phyloP scores from a whole-genome alignment of 495 filamentous ascomycete species.

The Lasiosphaeris hirsuta region DNA sequence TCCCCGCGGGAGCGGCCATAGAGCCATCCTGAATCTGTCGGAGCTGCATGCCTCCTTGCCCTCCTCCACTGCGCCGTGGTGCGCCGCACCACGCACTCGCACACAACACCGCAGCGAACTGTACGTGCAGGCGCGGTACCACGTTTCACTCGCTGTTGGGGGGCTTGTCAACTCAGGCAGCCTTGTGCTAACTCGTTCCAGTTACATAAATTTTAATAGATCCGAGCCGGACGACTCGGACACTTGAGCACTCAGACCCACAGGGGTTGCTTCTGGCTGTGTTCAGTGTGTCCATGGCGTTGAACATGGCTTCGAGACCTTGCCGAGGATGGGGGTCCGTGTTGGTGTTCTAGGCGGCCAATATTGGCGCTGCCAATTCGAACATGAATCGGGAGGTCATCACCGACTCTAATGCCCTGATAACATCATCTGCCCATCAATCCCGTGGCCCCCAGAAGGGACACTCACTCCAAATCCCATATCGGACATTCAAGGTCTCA shows the following conservation, averaged over 20 bases:
- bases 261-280: too few species aligned
- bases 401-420: background rate
- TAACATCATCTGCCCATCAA: background rate
- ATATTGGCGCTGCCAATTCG: slow-evolving; percentile 11
- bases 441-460: background rate
- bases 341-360: slow-evolving; percentile 6
- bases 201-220: slow-evolving; percentile 16
- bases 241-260: too few species aligned
- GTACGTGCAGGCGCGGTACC: slow-evolving; percentile 1
- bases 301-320: slow-evolving; percentile 10
- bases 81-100: background rate
- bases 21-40: too few species aligned
- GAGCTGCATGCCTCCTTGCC: background rate
- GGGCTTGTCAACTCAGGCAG: slow-evolving; percentile 14
- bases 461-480: background rate
- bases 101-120: background rate
- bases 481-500: too few species aligned
- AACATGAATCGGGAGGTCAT: slow-evolving; percentile 11
- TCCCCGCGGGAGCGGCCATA: too few species aligned
- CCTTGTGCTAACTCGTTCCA: slow-evolving; percentile 15
- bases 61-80: background rate
- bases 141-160: slow-evolving; percentile 4
- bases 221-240: slow-evolving; percentile 18
- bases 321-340: slow-evolving; percentile 16
- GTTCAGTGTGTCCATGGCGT: background rate